Base-by-base conservation (phyloP, 1,284 basidiomycete species). In the Ganoderma meredithae region DNA sequence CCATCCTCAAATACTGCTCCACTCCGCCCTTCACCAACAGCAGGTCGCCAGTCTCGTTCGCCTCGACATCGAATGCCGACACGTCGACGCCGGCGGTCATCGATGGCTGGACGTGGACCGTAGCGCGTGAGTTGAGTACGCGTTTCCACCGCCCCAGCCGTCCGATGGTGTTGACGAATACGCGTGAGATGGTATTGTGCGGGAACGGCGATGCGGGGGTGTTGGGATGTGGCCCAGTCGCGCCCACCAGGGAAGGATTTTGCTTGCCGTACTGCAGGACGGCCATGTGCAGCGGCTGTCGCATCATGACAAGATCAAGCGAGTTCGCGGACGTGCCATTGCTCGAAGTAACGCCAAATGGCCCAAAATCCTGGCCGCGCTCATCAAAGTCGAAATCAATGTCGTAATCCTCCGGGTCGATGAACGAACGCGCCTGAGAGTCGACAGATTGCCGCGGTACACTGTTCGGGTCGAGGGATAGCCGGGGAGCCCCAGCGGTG, bases 91-190 rank as follows among this genome's bases (percentile, higher is more conserved):
- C 85, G 12, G 82, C 79, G 0, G 79, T 82, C 13, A 87, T 75
- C 13, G 83, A 82, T 39, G 80, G 79, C 52, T 79, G 76, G 40
- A 80, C 72, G 13, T 55, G 52, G 19, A 59, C 58, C 25, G 80
- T 77, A 22, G 76, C 76, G 4, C 89, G 82, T 19, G 89, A 85
- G 69, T 92, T 90, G 58, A 95, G 77, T 15, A 92, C 92, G 2
- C 93, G 86, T 72, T 86, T 92, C 91, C 94, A 94, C n/a, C 91
- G 83, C 9, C 94, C 93, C 17, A 95, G 80, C 3, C 91, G 86
- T 2, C 93, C 91, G 61, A 95, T 91, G 0, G 94, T 94, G 79
- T 91, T 93, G 55, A 93, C 91, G 61, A 95, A 87, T 13, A 87
- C 94, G 4, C 92, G 85, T 0, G 92, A 94, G 33, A 95, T 81